Base-by-base conservation (phyloP, 352 stramenopile genomes). In the Thraustochytrium sp. region DNA sequence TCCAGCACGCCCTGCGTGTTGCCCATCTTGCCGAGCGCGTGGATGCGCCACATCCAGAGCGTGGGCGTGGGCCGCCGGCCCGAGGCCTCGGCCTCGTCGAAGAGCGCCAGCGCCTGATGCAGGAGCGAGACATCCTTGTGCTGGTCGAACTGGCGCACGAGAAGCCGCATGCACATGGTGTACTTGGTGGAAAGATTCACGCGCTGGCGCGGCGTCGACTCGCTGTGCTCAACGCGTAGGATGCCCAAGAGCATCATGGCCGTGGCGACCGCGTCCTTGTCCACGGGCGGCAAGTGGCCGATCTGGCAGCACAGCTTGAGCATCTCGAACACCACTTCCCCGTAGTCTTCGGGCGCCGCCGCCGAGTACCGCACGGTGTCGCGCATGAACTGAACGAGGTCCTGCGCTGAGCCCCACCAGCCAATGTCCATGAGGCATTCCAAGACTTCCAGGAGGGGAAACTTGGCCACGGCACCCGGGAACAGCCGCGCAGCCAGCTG, bases 81-180 rank as follows among this genome's bases (percentile, higher is more conserved):
- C 3, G 8, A 13, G 9, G n/a, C 21, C 51, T 72, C 5, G 18
- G 31, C n/a, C 42, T 80, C 23, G 26, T 21, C 21, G 51, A 65
- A 44, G 9, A 80, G 42, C 18, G 37, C 16, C 13, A 80, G 16
- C 0, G 63, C 68, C 8, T 63, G 42, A 13, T 46, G 31, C 2
- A 80, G 26, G 4, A 80, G 68, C 18, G 68, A 65, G 4, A 21
- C 11, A 42, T 80, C 68, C 51, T 80, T 29, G 68, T 80, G 38
- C 18, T 23, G 23, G 53, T 80, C 68, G 42, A 63, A 80, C 9
- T 80, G 68, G 2, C 68, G 5, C 26, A 80, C 34, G 23, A 42
- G 26, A 16, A 80, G 68, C 3, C 46, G 42, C 68, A 64, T 80
- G 48, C 31, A 9, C n/a, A 59, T 5, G 34, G 8, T 44, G 31